phyloP scores from a whole-genome alignment of 148 eudicot genomes.

The Silene uniflora region DNA sequence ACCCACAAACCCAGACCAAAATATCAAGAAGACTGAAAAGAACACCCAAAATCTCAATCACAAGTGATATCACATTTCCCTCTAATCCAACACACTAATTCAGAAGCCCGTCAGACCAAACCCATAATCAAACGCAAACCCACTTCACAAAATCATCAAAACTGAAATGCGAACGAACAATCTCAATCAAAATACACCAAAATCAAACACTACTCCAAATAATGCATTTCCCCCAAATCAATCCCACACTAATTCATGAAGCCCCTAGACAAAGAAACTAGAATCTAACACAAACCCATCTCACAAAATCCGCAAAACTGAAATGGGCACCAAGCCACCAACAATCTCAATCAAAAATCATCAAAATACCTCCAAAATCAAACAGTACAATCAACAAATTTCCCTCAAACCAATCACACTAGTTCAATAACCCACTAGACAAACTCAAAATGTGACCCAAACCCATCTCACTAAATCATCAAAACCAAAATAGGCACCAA shows the following conservation, averaged over 20 bases:
- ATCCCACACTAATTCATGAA: slow-evolving; percentile 2
- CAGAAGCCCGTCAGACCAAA: neutral
- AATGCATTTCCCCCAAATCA: neutral
- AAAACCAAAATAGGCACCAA: neutral
- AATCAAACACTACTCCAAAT: too few species aligned
- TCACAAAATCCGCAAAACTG: neutral
- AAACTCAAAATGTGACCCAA: neutral
- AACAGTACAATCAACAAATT: too few species aligned
- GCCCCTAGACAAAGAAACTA: neutral
- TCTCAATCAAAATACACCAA: neutral
- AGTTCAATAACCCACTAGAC: too few species aligned
- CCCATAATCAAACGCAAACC: neutral
- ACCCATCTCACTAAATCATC: neutral
- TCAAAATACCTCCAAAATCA: too few species aligned
- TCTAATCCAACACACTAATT: neutral
- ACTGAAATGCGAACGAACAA: neutral
- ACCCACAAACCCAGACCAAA: neutral
- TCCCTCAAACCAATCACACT: too few species aligned
- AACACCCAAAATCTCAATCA: too few species aligned
- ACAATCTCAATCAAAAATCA: too few species aligned
- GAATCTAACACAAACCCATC: slow-evolving; percentile 8
- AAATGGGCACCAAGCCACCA: too few species aligned
- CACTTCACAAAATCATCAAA: slow-evolving; percentile 5
- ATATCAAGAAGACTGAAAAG: neutral
- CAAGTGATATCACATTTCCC: neutral